These are phyloP conservation scores for Scheffersomyces stipitis DNA, from an alignment of 805 yeast species.

Conservation along the genomic window DNA sequence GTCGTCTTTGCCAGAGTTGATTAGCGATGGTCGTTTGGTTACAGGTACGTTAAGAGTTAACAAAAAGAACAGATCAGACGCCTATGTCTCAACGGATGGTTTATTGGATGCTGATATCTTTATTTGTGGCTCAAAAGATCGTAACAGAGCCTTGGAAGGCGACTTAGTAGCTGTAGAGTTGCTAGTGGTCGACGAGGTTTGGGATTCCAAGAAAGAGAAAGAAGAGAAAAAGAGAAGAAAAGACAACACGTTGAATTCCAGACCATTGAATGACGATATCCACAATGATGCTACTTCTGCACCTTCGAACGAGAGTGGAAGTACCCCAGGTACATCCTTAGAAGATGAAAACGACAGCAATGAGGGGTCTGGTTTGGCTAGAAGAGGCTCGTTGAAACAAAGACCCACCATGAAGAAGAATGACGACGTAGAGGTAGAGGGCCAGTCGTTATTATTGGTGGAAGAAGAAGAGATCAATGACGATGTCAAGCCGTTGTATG, in stretches of 20 bases:
- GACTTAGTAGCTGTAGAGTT: conserved; percentile 95
- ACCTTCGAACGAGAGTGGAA: conserved; percentile 25
- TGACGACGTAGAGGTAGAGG: conserved; percentile 98
- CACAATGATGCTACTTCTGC: conserved; percentile 79
- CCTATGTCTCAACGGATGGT: conserved; percentile 97
- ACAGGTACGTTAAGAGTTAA: conserved; percentile 92
- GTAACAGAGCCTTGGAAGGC: conserved; percentile 96
- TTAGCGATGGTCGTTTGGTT: conserved; percentile 86
- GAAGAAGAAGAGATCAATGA: conserved; percentile 97
- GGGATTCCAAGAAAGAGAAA: conserved; percentile 94
- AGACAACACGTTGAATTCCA: conserved; percentile 46
- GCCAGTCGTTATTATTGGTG: conserved; percentile 84
- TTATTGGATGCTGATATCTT: conserved; percentile 94
- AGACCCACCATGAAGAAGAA: conserved; percentile 97
- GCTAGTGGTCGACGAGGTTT: conserved; percentile 93
- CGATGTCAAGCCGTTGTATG: conserved; percentile 88
- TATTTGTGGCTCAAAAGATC: conserved; percentile 97
- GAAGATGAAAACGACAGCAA: conserved; percentile 29
- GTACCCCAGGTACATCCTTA: conserved; percentile 11
- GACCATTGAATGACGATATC: conserved; percentile 59
- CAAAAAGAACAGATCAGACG: conserved; percentile 95
- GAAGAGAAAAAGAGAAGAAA: conserved; percentile 95
- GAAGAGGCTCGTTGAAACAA: conserved; percentile 90
- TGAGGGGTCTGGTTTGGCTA: conserved; percentile 38
- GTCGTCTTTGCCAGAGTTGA: conserved; percentile 82